These are phyloP conservation scores for Atractiella rhizophila DNA, from an alignment of 768 basidiomycete species.

Conservation along the genomic window DNA sequence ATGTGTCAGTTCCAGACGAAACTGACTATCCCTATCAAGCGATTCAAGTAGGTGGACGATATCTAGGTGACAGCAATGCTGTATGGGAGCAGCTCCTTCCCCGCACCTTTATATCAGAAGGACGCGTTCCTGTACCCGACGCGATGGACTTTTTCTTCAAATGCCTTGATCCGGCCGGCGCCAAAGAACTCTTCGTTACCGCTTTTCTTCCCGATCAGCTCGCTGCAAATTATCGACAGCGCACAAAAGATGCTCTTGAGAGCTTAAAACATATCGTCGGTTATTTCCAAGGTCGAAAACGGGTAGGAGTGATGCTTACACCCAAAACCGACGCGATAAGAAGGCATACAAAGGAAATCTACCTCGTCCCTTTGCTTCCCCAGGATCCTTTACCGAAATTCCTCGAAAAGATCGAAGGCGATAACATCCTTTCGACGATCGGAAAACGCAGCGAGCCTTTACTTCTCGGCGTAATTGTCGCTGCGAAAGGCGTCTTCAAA, in stretches of 20 bases:
- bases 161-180: conserved; percentile 44
- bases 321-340: conserved; percentile 16
- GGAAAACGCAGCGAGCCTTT: too few relatives aligned
- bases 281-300: conserved; percentile 8
- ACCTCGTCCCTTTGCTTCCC: conserved; percentile 50
- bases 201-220: conserved; percentile 43
- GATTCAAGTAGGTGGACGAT: conserved; percentile 53
- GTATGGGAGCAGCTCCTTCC: conserved; percentile 61
- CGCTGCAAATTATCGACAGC: conserved; percentile 13
- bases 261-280: conserved; percentile 11
- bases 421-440: too few relatives aligned
- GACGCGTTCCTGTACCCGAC: conserved; percentile 50
- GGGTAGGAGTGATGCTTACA: conserved; percentile 13
- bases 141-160: conserved; percentile 56
- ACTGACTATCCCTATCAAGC: conserved; percentile 35
- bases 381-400: conserved; percentile 52
- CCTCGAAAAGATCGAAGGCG: too few relatives aligned
- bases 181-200: conserved; percentile 55
- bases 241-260: conserved; percentile 3
- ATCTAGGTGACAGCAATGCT: conserved; percentile 31
- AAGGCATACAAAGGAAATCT: conserved; percentile 59
- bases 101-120: conserved; percentile 46
- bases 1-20: conserved; percentile 25
- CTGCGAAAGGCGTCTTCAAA: too few relatives aligned
- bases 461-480: too few relatives aligned